Evolutionary conservation across 2,329 filamentous ascomycete genomes (phyloP).

Genomic region (Apiospora malaysiana): DNA sequence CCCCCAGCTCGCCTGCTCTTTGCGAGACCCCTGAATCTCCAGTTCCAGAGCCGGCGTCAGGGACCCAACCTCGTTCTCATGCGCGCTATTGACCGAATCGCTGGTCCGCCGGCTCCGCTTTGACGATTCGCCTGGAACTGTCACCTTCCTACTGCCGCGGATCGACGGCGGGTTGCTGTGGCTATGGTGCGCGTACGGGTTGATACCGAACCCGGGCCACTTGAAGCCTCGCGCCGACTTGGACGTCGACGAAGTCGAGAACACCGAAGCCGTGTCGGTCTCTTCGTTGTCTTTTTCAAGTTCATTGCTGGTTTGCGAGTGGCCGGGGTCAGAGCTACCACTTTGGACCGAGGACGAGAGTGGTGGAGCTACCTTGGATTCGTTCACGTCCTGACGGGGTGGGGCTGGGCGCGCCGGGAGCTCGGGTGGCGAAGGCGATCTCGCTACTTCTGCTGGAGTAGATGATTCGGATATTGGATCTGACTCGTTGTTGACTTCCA

Average conservation of each 20-base stretch:
- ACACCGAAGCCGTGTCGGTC: constrained; percentile 35
- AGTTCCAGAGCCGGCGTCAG: constrained; percentile 49
- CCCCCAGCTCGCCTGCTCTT: constrained; percentile 71
- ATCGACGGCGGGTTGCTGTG: constrained; percentile 30
- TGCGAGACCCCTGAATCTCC: constrained; percentile 58
- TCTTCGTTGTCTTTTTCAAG: constrained; percentile 37
- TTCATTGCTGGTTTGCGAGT: constrained; percentile 21
- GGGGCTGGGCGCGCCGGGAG: constrained; percentile 36
- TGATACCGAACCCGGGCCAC: constrained; percentile 32
- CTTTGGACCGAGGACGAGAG: constrained; percentile 24
- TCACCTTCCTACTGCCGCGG: constrained; percentile 26
- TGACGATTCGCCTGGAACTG: too few species aligned
- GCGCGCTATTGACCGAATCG: constrained; percentile 45
- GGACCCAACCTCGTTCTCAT: constrained; percentile 36
- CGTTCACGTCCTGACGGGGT: constrained; percentile 28
- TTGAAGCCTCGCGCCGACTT: constrained; percentile 35
- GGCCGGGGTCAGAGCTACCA: neutral
- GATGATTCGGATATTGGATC: constrained; percentile 46
- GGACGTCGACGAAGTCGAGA: constrained; percentile 41
- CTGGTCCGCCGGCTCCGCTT: constrained; percentile 48
- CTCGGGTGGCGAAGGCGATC: constrained; percentile 34
- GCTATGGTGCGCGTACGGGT: constrained; percentile 27
- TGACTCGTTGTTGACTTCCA: constrained; percentile 65
- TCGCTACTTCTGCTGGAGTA: constrained; percentile 43
- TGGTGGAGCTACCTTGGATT: constrained; percentile 23